These are phyloP conservation scores for Agrocybe praecox DNA, from an alignment of 768 basidiomycete species.

Conservation along the genomic window DNA sequence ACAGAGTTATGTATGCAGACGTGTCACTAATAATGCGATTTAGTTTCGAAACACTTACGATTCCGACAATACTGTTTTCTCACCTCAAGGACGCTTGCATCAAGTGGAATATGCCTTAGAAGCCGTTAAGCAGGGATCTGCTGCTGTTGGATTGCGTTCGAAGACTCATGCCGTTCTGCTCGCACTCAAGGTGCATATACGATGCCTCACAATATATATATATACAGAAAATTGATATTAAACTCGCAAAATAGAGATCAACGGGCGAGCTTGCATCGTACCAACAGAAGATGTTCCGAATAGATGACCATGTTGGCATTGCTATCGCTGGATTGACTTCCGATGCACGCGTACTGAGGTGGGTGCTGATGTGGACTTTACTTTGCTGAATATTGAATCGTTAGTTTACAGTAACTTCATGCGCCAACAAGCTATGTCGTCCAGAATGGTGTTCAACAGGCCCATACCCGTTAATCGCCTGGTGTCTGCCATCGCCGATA, in stretches of 20 bases:
- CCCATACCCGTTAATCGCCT: conserved; percentile 93
- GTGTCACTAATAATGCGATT: conserved; percentile 19
- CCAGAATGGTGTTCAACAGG: conserved; percentile 93
- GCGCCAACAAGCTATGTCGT: conserved; percentile 97
- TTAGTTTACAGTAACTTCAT: conserved; percentile 82
- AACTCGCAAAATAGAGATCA: conserved; percentile 67
- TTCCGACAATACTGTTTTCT: conserved; percentile 97
- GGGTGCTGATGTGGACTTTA: conserved; percentile 16
- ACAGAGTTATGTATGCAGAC: conserved; percentile 10
- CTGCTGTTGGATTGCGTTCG: conserved; percentile 94
- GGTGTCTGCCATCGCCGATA: conserved; percentile 92
- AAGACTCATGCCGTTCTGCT: conserved; percentile 93
- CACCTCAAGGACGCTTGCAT: conserved; percentile 94
- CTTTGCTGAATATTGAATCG: neutral
- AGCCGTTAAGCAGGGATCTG: conserved; percentile 99
- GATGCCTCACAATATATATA: neutral
- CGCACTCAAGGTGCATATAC: conserved; percentile 75
- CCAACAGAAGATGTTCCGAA: conserved; percentile 99
- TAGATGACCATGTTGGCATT: conserved; percentile 99
- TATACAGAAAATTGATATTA: conserved; percentile 19
- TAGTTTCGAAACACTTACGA: conserved; percentile 98
- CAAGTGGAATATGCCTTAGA: conserved; percentile 99
- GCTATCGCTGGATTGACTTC: conserved; percentile 99
- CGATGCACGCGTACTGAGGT: conserved; percentile 97
- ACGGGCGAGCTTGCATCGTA: conserved; percentile 98